Conservation (phyloP, 257 asterid species). For the Thymus quinquecostatus region DNA sequence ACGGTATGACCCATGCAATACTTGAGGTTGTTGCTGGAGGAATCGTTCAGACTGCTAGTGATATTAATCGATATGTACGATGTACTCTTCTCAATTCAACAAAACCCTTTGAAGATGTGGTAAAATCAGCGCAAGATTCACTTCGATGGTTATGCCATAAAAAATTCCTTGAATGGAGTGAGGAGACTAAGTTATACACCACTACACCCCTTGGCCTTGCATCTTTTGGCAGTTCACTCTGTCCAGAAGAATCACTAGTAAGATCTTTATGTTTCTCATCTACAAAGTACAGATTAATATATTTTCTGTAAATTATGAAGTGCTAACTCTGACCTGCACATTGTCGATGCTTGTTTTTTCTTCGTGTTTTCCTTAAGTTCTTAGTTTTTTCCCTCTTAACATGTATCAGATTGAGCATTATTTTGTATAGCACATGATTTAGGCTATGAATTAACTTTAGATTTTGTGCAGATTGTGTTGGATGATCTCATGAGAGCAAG, state of each 20-base stretch:
- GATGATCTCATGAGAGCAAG: constrained; percentile 95
- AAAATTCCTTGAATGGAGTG: constrained; percentile 91
- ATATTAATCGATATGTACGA: constrained; percentile 92
- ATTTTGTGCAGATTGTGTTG: constrained; percentile 73
- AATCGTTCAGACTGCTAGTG: constrained; percentile 93
- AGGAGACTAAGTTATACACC: constrained; percentile 83
- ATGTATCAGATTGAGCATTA: constrained; percentile 19
- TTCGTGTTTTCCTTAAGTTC: background rate
- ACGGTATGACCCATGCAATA: constrained; percentile 99
- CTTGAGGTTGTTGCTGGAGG: constrained; percentile 99
- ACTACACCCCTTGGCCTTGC: constrained; percentile 98
- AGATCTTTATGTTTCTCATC: constrained; percentile 30
- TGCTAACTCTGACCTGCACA: constrained; percentile 28
- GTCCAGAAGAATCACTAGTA: constrained; percentile 98
- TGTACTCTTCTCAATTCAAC: constrained; percentile 97
- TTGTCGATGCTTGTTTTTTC: background rate
- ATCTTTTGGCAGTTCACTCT: constrained; percentile 94
- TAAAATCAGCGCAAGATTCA: constrained; percentile 96
- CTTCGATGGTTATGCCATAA: constrained; percentile 94
- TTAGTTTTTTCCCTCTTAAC: constrained; percentile 6
- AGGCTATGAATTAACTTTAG: constrained; percentile 29
- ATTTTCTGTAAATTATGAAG: constrained; percentile 26
- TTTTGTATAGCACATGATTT: constrained; percentile 13
- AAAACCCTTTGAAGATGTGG: constrained; percentile 95
- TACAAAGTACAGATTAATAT: constrained; percentile 1